Percentiles rank a stretch among this genome's conserved stretches.
These are phyloP conservation scores for Neurospora sp. DNA, from an alignment of 495 filamentous ascomycete genomes.

Conservation along the genomic window DNA sequence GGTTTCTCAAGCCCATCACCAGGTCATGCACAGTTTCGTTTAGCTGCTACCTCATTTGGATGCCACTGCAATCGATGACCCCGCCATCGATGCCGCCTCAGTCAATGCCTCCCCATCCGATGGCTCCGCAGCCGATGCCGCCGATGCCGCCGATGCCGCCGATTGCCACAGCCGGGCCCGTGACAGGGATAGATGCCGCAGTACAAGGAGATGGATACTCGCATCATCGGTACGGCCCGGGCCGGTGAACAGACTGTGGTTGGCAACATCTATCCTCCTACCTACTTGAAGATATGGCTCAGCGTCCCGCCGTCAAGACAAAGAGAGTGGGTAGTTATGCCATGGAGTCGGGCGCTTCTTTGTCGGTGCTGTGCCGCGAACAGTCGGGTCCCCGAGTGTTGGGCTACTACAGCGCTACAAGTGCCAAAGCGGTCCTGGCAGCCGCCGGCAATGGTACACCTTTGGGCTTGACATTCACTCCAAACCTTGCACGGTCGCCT, in stretches of 20 bases:
- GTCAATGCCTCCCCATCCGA: not conserved
- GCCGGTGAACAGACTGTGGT: not conserved
- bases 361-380: not conserved
- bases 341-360: not conserved
- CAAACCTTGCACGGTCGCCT: not conserved
- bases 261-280: too few relatives aligned
- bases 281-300: not conserved
- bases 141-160: not conserved
- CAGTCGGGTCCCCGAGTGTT: not conserved
- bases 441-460: not conserved
- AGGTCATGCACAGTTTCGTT: not conserved
- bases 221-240: not conserved
- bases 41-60: not conserved
- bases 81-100: not conserved
- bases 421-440: not conserved
- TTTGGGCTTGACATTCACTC: not conserved
- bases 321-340: not conserved
- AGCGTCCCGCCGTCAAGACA: not conserved
- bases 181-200: not conserved
- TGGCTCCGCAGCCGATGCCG: not conserved
- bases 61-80: not conserved
- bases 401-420: not conserved
- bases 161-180: not conserved
- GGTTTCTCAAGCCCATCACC: not conserved
- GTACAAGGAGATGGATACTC: not conserved